phyloP scores from a whole-genome alignment of 2,329 filamentous ascomycete genomes.

The Ascochyta lentis region DNA sequence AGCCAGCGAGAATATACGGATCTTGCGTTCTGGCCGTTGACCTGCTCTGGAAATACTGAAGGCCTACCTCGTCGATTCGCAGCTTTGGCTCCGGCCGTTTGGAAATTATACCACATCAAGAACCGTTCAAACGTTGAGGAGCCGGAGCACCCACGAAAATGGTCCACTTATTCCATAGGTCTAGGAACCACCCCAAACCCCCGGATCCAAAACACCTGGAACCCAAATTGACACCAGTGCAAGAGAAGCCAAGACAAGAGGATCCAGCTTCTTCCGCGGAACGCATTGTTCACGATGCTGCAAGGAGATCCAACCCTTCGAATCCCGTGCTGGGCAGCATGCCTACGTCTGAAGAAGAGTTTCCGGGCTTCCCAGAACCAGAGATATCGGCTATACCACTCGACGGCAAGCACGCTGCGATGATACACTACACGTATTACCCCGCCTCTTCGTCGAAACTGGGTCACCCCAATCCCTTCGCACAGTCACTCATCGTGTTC shows the following conservation, averaged over 20 bases:
- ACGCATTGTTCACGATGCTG: constrained; percentile 10
- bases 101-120: background rate
- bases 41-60: background rate
- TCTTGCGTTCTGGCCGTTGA: background rate
- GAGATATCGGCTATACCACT: constrained; percentile 37
- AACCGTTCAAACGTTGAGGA: background rate
- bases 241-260: background rate
- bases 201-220: constrained; percentile 9
- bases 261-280: constrained; percentile 7
- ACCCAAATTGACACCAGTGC: constrained; percentile 6
- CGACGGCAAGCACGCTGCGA: constrained; percentile 39
- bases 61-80: background rate
- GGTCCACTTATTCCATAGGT: constrained; percentile 17
- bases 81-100: background rate
- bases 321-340: constrained; percentile 19
- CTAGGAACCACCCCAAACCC: constrained; percentile 8
- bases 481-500: constrained; percentile 51
- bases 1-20: background rate
- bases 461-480: constrained; percentile 40
- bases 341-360: constrained; percentile 37
- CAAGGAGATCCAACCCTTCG: constrained; percentile 1
- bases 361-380: constrained; percentile 39
- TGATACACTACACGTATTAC: constrained; percentile 46
- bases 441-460: constrained; percentile 34
- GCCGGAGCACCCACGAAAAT: constrained; percentile 2